Evolutionary conservation across 2,329 filamentous ascomycete genomes (phyloP).

Genomic region (Diaporthe vaccinii): DNA sequence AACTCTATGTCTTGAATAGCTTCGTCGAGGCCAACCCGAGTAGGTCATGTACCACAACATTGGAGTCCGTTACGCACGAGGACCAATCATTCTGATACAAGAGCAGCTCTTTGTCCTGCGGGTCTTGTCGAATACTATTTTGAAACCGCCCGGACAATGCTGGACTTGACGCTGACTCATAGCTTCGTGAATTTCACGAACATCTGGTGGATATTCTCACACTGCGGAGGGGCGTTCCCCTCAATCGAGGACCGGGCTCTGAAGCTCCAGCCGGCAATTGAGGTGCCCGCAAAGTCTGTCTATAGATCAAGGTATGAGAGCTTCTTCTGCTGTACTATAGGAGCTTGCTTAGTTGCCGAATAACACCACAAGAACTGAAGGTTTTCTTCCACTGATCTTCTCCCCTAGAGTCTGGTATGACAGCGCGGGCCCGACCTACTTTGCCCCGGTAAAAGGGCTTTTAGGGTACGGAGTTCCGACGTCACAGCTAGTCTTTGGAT

Average conservation of each 20-base stretch:
- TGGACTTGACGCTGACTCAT: conserved; percentile 10
- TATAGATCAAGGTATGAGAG: not conserved
- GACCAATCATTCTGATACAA: not conserved
- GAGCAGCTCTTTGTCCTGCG: not conserved
- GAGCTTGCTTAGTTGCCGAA: not conserved
- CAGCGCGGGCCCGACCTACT: not conserved
- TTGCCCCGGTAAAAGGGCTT: conserved; percentile 1
- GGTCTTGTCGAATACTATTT: not conserved
- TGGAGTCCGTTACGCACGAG: not conserved
- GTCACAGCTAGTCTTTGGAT: conserved; percentile 4
- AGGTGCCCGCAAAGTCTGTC: not conserved
- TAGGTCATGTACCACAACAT: not conserved
- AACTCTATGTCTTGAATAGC: not conserved
- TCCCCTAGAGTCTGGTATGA: not conserved
- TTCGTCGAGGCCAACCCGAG: not conserved
- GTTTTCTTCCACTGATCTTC: not conserved
- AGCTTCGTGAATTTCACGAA: conserved; percentile 3
- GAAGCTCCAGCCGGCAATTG: not conserved
- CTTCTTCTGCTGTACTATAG: too few relatives aligned
- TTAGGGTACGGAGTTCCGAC: not conserved
- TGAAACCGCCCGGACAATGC: not conserved
- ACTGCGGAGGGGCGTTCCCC: conserved; percentile 3
- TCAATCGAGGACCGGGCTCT: not conserved
- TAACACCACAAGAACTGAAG: not conserved
- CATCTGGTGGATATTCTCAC: conserved; percentile 3